A percentile compares a stretch with the other conserved stretches of the same genome.
phyloP scores from a whole-genome alignment of 192 early-diverging fungal genomes.

The Coemansia sp. region DNA sequence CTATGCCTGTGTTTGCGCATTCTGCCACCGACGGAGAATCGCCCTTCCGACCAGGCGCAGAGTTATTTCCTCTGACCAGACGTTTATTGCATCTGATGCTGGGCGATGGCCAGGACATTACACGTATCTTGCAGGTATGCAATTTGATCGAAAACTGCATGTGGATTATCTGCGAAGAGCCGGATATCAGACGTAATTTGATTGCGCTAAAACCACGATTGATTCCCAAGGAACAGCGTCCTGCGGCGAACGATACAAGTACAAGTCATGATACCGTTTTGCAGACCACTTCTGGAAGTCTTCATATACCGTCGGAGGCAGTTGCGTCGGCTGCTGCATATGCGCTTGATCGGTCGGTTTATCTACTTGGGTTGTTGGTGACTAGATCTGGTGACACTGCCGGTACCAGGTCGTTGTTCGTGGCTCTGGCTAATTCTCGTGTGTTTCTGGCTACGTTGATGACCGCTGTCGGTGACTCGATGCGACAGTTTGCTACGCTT shows the following conservation, averaged over 20 bases:
- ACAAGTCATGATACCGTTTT: conserved; percentile 23
- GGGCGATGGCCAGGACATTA: conserved; percentile 1
- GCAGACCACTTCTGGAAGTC: conserved; percentile 29
- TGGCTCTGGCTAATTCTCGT: conserved; percentile 27
- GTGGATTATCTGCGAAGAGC: conserved; percentile 44
- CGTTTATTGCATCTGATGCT: conserved; percentile 18
- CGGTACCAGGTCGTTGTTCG: conserved; percentile 4
- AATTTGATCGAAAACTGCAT: conserved; percentile 22
- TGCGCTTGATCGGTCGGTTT: conserved; percentile 39
- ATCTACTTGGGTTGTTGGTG: conserved; percentile 23
- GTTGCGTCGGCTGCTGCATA: conserved; percentile 37
- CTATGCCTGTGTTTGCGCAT: conserved; percentile 8
- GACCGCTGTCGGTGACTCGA: conserved; percentile 37
- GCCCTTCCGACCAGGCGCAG: conserved; percentile 35
- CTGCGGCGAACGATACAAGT: conserved; percentile 9
- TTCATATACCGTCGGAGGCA: conserved; percentile 28
- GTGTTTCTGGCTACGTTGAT: conserved; percentile 30
- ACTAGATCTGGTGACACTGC: background rate
- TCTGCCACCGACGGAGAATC: conserved; percentile 13
- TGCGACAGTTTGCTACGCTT: conserved; percentile 42
- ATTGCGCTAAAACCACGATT: conserved; percentile 47
- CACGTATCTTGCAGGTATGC: background rate
- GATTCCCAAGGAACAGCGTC: conserved; percentile 44
- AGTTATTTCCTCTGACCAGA: conserved; percentile 33
- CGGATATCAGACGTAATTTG: conserved; percentile 34